Base-by-base conservation (phyloP, 225 moss, liverwort and hornwort genomes). In the Pseudisothecium myosuroides region DNA sequence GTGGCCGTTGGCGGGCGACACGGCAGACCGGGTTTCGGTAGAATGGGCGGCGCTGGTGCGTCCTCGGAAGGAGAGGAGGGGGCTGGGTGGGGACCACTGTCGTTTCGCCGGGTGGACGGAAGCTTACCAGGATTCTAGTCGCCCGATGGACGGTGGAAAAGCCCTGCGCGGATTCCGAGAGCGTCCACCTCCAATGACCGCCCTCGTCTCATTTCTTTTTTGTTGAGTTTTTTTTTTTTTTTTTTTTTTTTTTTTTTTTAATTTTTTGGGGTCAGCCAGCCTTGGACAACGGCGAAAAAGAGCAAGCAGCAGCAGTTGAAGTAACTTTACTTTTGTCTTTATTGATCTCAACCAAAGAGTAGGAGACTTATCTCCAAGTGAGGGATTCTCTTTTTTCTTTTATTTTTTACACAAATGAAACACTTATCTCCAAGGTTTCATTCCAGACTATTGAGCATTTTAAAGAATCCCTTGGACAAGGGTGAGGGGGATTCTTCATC, bases 1-100 rank as follows among this genome's bases (percentile, higher is more conserved):
- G 91, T 86, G 93, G 90, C 90, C 89, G 78, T 89, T 93, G 88
- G 85, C 15, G 82, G 72, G 67, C 75, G 23, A 50, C 17, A 50
- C 17, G 17, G 17, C 45, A 45, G 86, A 13, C 83, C 63, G 49
- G 85, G 87, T 66, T 41, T 29, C 76, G 67, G 31, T 34, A 52
- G 62, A 34, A 81, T 84, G 92, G 84, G 84, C 84, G 87, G 89
- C 88, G 69, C 41, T n/a, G 55, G 71, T 82, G 37, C n/a, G 32
- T 64, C 78, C 89, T 69, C 43, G 36, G 31, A 61, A 13, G 17
- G 15, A 56, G 20, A n/a, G n/a, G n/a, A n/a, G 7, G 50, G 56
- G 41, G 29, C 27, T 7, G 60, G 67, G 75, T 66, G 17, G 86
- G 64, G 67, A 36, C 69, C 75, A 66, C 66, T 66, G n/a, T 4